phyloP scores from a whole-genome alignment of 441 rosid genomes.

The Breynia disticha region DNA sequence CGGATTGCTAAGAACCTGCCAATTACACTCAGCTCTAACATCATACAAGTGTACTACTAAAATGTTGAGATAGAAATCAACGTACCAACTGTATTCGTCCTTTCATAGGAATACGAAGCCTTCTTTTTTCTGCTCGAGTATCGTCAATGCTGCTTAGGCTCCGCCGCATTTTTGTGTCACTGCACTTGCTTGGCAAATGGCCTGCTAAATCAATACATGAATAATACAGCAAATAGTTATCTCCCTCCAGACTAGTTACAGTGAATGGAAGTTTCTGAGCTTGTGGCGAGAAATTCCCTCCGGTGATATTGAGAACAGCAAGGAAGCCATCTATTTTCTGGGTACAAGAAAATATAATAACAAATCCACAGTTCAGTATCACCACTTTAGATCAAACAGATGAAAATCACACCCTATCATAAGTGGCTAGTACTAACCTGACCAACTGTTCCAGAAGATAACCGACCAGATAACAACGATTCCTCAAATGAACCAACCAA shows the following conservation, averaged over 20 bases:
- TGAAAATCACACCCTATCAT: conserved; percentile 1
- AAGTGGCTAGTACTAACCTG: conserved; percentile 31
- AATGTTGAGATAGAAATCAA: not conserved
- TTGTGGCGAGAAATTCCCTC: conserved; percentile 47
- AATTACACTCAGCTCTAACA: conserved; percentile 9
- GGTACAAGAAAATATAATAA: conserved; percentile 11
- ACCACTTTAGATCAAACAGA: conserved; percentile 6
- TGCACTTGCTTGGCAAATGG: conserved; percentile 17
- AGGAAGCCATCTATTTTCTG: conserved; percentile 54
- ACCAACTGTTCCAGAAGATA: conserved; percentile 34
- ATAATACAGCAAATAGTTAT: conserved; percentile 42
- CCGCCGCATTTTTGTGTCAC: conserved; percentile 32
- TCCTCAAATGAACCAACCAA: conserved; percentile 65
- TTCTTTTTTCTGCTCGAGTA: conserved; percentile 26
- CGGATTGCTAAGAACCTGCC: conserved; percentile 62
- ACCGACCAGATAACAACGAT: conserved; percentile 47
- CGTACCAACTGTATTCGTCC: conserved; percentile 53
- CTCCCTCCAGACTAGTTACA: conserved; percentile 47
- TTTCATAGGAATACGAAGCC: conserved; percentile 42
- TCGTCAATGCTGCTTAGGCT: conserved; percentile 33
- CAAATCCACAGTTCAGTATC: not conserved
- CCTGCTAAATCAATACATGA: conserved; percentile 36
- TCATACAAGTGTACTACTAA: not conserved
- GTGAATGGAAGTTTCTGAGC: conserved; percentile 47
- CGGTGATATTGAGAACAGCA: conserved; percentile 44